Evolutionary conservation across 306 rosid species (phyloP), one percentile per base, ranked within the genome.

Genomic region (Quercus mongolica): DNA sequence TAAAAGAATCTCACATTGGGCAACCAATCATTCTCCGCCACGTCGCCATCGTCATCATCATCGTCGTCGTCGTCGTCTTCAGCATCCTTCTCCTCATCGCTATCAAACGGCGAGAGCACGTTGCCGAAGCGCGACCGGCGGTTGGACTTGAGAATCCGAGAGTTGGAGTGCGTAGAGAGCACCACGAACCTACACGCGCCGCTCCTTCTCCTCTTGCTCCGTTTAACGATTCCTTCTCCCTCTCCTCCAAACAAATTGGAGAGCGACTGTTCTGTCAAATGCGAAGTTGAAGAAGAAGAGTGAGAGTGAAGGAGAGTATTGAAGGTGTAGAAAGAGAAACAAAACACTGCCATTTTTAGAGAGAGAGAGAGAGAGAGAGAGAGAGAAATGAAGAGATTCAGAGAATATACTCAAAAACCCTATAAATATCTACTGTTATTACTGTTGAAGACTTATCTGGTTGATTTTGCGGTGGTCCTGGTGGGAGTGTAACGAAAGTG

Each of bases 371-470:
- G 6, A 35, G n/a, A 46, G 3, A 80, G 94, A 89, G 58, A 46
- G 5, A 26, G 55, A 35, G 71, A 73, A 10, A 74, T 33, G 41
- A 1, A 35, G 67, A 73, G 78, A 73, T 8, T 10, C 15, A 46
- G 3, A 80, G 96, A 91, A 92, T 91, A 91, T 90, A 84, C 97
- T 74, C 81, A 79, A 87, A 92, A 92, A 90, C 97, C 97, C 94
- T 92, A 41, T 8, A 79, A 72, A 17, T 76, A 41, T 35, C 54
- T 73, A 26, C 54, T 33, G 46, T 38, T 38, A 38, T 20, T 15
- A 17, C 13, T 13, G 46, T 10, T 8, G 7, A 2, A 56, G 64
- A 13, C 19, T 73, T 73, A 17, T 71, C 74, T 55, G 64, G 64
- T 80, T 35, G 23, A 28, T 41, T 18, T 41, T 18, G 75, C 54